These are phyloP conservation scores for Phytophthora chlamydospora DNA, from an alignment of 352 stramenopile species.

Conservation along the genomic window DNA sequence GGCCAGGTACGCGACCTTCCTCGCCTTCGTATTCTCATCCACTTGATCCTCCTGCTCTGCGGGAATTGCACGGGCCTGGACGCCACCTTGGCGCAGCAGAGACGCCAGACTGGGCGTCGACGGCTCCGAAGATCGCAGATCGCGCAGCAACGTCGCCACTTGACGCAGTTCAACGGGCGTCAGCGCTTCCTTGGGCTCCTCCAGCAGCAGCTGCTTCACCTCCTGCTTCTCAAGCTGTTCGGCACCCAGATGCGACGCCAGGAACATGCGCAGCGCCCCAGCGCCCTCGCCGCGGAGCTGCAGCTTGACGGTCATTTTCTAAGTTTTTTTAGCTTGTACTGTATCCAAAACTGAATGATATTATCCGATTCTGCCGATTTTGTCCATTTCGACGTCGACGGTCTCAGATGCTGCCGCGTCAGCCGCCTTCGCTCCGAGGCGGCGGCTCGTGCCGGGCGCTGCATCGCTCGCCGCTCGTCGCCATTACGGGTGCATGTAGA, in stretches of 20 bases:
- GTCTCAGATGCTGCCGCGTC: conserved; percentile 40
- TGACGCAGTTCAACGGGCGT: conserved; percentile 32
- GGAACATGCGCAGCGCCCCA: conserved; percentile 32
- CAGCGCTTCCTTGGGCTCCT: conserved; percentile 18
- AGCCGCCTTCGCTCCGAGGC: conserved; percentile 3
- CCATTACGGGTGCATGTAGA: conserved; percentile 14
- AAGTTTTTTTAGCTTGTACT: not conserved
- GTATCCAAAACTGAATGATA: conserved; percentile 3
- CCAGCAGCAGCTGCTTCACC: conserved; percentile 26
- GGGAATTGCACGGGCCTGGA: conserved; percentile 11
- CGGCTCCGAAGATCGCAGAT: conserved; percentile 28
- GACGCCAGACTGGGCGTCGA: conserved; percentile 28
- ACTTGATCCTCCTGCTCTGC: conserved; percentile 1
- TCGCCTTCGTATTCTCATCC: conserved; percentile 15
- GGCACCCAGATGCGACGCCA: conserved; percentile 25
- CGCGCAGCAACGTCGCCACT: conserved; percentile 23
- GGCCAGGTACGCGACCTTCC: conserved; percentile 45
- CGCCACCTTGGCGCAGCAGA: conserved; percentile 31
- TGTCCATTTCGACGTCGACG: conserved; percentile 7
- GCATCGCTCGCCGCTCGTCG: not conserved
- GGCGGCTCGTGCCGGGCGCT: conserved; percentile 2
- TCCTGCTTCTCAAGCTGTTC: conserved; percentile 11
- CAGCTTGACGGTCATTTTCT: conserved; percentile 22
- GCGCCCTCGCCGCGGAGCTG: conserved; percentile 33
- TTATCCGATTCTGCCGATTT: conserved; percentile 3